A percentile compares a stretch with the other conserved stretches of the same genome.
These are phyloP conservation scores for Epichloe brachyelytri DNA, from an alignment of 2,329 filamentous ascomycete genomes.

Conservation along the genomic window DNA sequence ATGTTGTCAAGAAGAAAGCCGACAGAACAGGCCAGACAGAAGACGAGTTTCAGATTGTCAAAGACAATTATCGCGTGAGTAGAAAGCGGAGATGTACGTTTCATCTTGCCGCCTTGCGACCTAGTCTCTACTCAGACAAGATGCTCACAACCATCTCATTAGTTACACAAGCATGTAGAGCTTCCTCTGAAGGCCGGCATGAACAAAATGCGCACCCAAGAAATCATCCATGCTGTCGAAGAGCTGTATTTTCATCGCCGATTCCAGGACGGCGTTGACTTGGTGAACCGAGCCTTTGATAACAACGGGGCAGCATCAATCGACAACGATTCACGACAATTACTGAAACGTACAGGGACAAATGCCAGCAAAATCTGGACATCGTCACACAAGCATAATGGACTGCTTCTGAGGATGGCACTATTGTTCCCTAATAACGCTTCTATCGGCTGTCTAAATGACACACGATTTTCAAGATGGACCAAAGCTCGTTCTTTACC, in stretches of 20 bases:
- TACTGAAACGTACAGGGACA: slow-evolving; percentile 30
- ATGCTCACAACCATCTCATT: not conserved
- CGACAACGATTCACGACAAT: slow-evolving; percentile 29
- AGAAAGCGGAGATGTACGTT: slow-evolving; percentile 41
- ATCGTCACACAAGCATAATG: not conserved
- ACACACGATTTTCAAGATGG: not conserved
- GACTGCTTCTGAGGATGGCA: not conserved
- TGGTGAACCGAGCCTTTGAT: slow-evolving; percentile 25
- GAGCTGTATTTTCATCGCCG: slow-evolving; percentile 42
- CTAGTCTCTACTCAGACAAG: not conserved
- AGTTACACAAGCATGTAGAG: slow-evolving; percentile 32
- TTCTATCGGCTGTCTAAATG: not conserved
- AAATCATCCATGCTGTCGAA: slow-evolving; percentile 42
- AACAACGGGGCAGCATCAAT: slow-evolving; percentile 19
- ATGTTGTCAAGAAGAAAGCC: slow-evolving; percentile 5
- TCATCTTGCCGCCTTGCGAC: not conserved
- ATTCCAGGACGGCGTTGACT: slow-evolving; percentile 31
- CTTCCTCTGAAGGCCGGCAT: slow-evolving; percentile 26
- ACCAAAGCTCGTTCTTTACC: not conserved
- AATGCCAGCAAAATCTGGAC: slow-evolving; percentile 23
- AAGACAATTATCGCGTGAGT: slow-evolving; percentile 29
- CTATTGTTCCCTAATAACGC: not conserved
- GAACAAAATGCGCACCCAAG: slow-evolving; percentile 35
- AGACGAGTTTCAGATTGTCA: slow-evolving; percentile 34
- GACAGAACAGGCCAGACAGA: slow-evolving; percentile 34